Base-by-base conservation (phyloP, 2,329 filamentous ascomycete genomes). In the Phoma sp. region DNA sequence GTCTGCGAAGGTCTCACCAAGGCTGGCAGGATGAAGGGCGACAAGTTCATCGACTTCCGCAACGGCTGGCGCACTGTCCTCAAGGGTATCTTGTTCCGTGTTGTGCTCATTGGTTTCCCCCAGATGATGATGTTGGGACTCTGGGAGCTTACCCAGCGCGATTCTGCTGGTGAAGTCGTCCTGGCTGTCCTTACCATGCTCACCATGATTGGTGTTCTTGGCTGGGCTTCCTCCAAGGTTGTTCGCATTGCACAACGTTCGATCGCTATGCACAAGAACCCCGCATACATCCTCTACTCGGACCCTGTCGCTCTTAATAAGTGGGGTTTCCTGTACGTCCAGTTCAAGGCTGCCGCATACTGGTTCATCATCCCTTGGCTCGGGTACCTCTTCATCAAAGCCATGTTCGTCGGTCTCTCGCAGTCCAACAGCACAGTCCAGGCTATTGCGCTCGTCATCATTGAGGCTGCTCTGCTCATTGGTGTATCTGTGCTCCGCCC, bases 281-380 rank as follows among this genome's bases (percentile, higher is more conserved):
- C 93, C 24, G 93, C 93, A 25, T 97, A 97, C 77, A 96, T 97
- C 65, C 86, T 98, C 58, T 98, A 96, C 79, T 96, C 93, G 2
- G 93, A 98, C 68, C 92, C 93, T n/a, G 85, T 91, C 59, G 88
- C 90, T 47, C 84, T 98, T 60, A 96, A 97, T 84, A 96, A 96
- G 78, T 97, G 93, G 93, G 93, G 93, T 22, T 97, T 97, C 81
- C 85, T 98, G 61, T 98, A 98, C 72, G 91, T 98, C 36, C 93
- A 96, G 75, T 97, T 96, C 83, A 90, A 93, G 68, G 93, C 93
- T 35, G 93, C 92, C 2, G 91, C 92, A 35, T 97, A 96, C 83
- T 97, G 96, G 80, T 97, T 93, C 76, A 91, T 97, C 66, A 84
- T 96, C 32, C 91, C 91, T 0, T 78, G 89, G 47, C 81, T 98